phyloP scores from a whole-genome alignment of 2,329 filamentous ascomycete species.

The Calycina herbarum region DNA sequence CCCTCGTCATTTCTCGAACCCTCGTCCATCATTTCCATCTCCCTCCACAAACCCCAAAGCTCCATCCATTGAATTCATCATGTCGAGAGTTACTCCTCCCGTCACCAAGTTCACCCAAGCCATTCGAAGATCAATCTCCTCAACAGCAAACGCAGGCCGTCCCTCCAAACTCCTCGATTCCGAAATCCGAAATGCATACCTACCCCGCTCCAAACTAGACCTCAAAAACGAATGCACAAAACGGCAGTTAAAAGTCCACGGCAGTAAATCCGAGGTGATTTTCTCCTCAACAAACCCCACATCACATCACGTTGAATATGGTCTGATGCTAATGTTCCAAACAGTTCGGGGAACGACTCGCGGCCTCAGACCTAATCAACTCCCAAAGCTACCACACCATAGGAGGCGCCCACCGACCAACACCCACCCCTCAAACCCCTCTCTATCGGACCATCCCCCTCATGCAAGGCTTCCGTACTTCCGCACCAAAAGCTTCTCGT shows the following conservation, averaged over 20 bases:
- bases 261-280: constrained; percentile 34
- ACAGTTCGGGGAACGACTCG: constrained; percentile 33
- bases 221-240: constrained; percentile 32
- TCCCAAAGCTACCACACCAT: constrained; percentile 32
- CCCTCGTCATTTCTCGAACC: not conserved
- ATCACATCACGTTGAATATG: not conserved
- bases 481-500: constrained; percentile 42
- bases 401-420: constrained; percentile 34
- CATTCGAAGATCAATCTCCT: constrained; percentile 30
- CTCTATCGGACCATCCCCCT: constrained; percentile 52
- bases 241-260: constrained; percentile 25
- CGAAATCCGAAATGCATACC: constrained; percentile 18
- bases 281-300: not conserved
- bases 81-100: constrained; percentile 37
- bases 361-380: constrained; percentile 29
- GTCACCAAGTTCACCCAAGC: constrained; percentile 32
- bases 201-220: constrained; percentile 26
- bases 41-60: not conserved
- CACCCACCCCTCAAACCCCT: constrained; percentile 37
- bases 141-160: constrained; percentile 26
- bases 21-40: not conserved
- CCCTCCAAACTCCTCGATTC: constrained; percentile 30
- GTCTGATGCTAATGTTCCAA: not conserved
- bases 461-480: constrained; percentile 63
- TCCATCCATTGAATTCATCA: constrained; percentile 20